Evolutionary conservation across 331 rosid species (phyloP), one percentile per base, ranked within the genome.

Genomic region (Arachis monticola): DNA sequence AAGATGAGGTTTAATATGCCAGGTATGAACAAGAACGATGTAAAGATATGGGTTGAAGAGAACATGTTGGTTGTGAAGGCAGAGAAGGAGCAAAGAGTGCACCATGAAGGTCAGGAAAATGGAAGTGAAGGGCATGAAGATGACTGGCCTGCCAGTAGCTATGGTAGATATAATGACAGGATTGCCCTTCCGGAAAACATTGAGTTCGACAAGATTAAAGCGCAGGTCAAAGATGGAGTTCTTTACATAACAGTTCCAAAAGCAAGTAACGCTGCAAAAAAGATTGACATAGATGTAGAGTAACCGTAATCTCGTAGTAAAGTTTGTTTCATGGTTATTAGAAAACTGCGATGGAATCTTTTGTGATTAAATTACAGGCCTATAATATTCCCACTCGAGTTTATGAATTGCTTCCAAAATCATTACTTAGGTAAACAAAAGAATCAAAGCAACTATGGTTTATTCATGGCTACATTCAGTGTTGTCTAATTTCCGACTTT

Each of bases 11-110:
- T 81, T 67, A 66, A 77, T 64, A 72, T 77, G 64, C 79, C 85
- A 60, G 76, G 79, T 44, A 66, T 81, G 85, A 72, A 61, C 73
- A 82, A 77, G 67, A 72, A 77, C 45, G 82, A 72, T 77, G 82
- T 77, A 60, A 72, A 77, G 79, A 52, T 82, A 12, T 82, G 82
- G 79, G 58, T 77, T 67, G 85, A 72, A 77, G 72, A 76, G 78
- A 71, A 71, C 30, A 60, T 77, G 82, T 70, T 77, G 65, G 79
- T 77, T 13, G 79, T 72, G 61, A 77, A 81, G 44, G 79, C 85
- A 53, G 82, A 81, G 77, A 72, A 81, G 30, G 61, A 13, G 42
- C 32, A 30, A 0, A 52, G 7, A 11, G 66, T 59, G 57, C 17
- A 44, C 9, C 79, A 77, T 66, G 75, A 81, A 42, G 76, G 42